Evolutionary conservation across 371 early-diverging fungal genomes (phyloP).

Genomic region (Batrachochytrium dendrobatidis): DNA sequence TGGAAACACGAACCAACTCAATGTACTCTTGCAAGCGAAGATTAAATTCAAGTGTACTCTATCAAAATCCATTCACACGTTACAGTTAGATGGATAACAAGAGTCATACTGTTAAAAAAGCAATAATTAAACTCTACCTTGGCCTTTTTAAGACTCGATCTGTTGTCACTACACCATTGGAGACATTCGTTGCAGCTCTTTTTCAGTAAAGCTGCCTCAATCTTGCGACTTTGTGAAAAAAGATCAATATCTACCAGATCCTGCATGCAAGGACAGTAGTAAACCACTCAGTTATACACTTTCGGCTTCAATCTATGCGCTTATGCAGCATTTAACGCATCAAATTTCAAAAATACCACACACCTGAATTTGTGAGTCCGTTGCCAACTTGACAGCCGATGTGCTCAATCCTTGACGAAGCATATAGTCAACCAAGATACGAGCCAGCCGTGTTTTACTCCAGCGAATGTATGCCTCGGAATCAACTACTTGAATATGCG

Average conservation of each 20-base stretch:
- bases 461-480: conserved; percentile 67
- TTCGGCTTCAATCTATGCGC: too few relatives aligned
- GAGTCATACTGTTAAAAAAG: conserved; percentile 1
- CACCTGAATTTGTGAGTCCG: conserved; percentile 58
- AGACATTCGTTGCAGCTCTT: conserved; percentile 78
- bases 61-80: not conserved
- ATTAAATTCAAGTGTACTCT: conserved; percentile 92
- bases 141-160: conserved; percentile 70
- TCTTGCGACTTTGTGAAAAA: conserved; percentile 68
- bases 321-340: too few relatives aligned
- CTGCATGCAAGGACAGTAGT: conserved; percentile 37
- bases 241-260: conserved; percentile 82
- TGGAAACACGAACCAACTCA: conserved; percentile 63
- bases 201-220: conserved; percentile 66
- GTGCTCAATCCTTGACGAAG: conserved; percentile 72
- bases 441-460: conserved; percentile 72
- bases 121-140: conserved; percentile 47
- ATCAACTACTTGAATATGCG: conserved; percentile 50
- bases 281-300: too few relatives aligned
- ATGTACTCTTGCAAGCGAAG: conserved; percentile 88
- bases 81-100: conserved; percentile 7
- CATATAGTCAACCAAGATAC: conserved; percentile 89
- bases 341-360: too few relatives aligned
- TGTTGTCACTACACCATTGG: conserved; percentile 90
- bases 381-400: conserved; percentile 66